Evolutionary conservation across 2,329 filamentous ascomycete genomes (phyloP), one percentile per base, ranked within the genome.

Genomic region (Aspergillus persii): DNA sequence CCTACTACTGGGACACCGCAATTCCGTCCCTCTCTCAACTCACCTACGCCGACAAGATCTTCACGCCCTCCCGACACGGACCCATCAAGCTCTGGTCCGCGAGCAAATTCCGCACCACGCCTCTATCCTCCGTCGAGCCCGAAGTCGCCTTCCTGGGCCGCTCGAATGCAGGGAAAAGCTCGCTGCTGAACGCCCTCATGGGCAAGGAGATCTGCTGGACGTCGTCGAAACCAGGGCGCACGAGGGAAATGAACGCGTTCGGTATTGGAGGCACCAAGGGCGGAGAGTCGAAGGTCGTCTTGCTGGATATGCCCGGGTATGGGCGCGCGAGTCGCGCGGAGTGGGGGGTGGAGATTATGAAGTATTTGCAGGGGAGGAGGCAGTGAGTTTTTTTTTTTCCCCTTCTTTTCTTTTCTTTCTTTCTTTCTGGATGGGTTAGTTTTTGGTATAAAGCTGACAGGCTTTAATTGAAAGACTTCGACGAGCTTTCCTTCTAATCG

Each of bases 261-360:
- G 83, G 82, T 2, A 79, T 89, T 23, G 80, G 85, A n/a, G 76
- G 77, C n/a, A 75, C 71, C 50, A 80, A 74, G 56, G 73, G 71
- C 8, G 74, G 77, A 54, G 71, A 78, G 59, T 70, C 73, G 18
- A 81, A 77, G 63, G 68, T 89, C 30, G 81, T 87, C 0, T 79
- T 91, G 36, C 78, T 91, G 23, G 88, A 91, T 71, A 89, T 89
- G 83, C 89, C 88, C 1, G 88, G 88, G 0, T 91, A 91, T 68
- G 88, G 88, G 3, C 81, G 84, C 58, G 86, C 83, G 1, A 86
- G 84, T 67, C 75, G 82, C 36, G 72, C 78, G 8, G 83, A 85
- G 66, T 90, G 88, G 87, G 88, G 88, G 0, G 69, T 73, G 27
- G 85, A 90, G 71, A 88, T 89, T 60, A 79, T 89, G 77, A 89